Conservation (phyloP, 208 protist genomes). For the Wallacemonas sp. region DNA sequence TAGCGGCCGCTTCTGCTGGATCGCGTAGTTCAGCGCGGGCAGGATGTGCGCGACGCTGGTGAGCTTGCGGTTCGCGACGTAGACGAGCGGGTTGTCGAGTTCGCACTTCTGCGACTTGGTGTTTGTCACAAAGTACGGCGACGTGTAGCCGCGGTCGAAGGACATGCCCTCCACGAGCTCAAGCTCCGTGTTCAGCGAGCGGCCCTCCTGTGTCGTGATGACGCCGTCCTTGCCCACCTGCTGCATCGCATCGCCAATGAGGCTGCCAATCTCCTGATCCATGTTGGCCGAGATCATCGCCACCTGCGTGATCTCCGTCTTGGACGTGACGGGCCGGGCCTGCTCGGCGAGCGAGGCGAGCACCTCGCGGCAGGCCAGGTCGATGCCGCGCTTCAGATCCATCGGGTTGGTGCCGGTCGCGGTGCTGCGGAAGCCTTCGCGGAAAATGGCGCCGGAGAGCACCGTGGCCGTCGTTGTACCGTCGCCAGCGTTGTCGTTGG, state of each 20-base stretch:
- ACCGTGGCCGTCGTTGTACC: conserved; percentile 99
- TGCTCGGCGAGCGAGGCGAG: conserved; percentile 93
- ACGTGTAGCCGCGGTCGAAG: conserved; percentile 98
- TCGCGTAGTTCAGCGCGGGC: conserved; percentile 84
- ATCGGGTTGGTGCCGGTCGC: conserved; percentile 99
- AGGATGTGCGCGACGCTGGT: conserved; percentile 78
- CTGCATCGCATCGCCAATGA: conserved; percentile 99
- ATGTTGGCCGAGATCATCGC: conserved; percentile 99
- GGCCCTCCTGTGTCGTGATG: conserved; percentile 99
- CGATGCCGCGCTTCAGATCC: conserved; percentile 99
- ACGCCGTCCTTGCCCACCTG: conserved; percentile 99
- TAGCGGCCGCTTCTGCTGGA: conserved; percentile 84
- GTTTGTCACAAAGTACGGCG: conserved; percentile 99
- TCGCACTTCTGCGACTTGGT: conserved; percentile 97
- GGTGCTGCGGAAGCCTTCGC: conserved; percentile 97
- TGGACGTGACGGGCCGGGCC: conserved; percentile 95
- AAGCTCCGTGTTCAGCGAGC: conserved; percentile 98
- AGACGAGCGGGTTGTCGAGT: conserved; percentile 96
- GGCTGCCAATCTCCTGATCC: conserved; percentile 97
- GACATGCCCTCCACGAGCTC: conserved; percentile 99
- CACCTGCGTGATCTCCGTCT: conserved; percentile 98
- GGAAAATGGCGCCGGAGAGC: conserved; percentile 97
- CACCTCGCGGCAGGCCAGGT: conserved; percentile 94
- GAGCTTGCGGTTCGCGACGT: conserved; percentile 90
- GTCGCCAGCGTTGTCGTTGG: conserved; percentile 98